Evolutionary conservation across 2,329 filamentous ascomycete species (phyloP).

Genomic region (Trichoderma atrobrunneum): DNA sequence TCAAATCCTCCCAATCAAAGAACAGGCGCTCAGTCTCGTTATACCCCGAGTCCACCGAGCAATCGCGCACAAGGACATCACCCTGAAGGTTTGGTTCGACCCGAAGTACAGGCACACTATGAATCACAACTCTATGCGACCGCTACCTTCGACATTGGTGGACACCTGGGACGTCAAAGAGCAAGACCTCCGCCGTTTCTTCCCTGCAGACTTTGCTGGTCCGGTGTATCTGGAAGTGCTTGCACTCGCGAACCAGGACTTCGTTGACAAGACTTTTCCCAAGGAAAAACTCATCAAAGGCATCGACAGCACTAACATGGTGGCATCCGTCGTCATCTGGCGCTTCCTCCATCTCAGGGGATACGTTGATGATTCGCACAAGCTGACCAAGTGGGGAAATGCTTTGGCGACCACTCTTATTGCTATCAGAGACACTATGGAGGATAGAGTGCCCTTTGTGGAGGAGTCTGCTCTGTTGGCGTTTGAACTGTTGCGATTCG

Average conservation of each 20-base stretch:
- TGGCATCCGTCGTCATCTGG: constrained; percentile 74
- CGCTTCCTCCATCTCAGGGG: constrained; percentile 85
- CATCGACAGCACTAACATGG: constrained; percentile 64
- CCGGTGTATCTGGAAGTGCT: constrained; percentile 58
- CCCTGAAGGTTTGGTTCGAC: constrained; percentile 82
- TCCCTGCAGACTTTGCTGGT: constrained; percentile 42
- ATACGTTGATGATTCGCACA: constrained; percentile 76
- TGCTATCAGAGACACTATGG: constrained; percentile 54
- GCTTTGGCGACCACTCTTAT: constrained; percentile 70
- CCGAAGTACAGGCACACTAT: constrained; percentile 65
- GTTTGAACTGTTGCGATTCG: constrained; percentile 78
- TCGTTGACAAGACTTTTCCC: constrained; percentile 65
- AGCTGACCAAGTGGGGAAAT: constrained; percentile 79
- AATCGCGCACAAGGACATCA: constrained; percentile 75
- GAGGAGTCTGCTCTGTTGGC: constrained; percentile 80
- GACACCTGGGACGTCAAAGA: constrained; percentile 73
- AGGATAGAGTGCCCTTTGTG: constrained; percentile 47
- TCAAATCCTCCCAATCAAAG: constrained; percentile 70
- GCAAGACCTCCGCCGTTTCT: constrained; percentile 48
- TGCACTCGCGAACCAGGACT: constrained; percentile 66
- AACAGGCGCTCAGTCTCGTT: constrained; percentile 73
- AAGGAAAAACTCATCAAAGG: constrained; percentile 57
- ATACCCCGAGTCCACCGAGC: constrained; percentile 78
- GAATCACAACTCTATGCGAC: constrained; percentile 53
- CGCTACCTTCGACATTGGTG: constrained; percentile 46